Conservation (phyloP, 352 stramenopile species). For the Phytophthora podocarpi region DNA sequence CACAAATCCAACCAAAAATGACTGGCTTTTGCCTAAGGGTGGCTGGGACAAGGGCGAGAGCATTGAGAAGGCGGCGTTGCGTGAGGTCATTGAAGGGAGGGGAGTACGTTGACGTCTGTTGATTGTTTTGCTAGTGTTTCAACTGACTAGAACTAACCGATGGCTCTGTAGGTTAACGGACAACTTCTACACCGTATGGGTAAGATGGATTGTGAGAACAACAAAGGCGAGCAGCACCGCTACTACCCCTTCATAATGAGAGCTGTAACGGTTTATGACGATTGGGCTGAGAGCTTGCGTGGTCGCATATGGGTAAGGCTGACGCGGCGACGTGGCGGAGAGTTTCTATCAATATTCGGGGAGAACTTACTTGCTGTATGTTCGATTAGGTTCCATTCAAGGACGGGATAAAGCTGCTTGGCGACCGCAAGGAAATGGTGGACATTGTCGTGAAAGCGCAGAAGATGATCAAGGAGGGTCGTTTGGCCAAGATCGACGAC, state of each 20-base stretch:
- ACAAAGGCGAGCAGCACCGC: neutral
- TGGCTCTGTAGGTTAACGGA: constrained; percentile 3
- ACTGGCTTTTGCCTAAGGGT: constrained; percentile 24
- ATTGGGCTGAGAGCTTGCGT: constrained; percentile 23
- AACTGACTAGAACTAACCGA: no score
- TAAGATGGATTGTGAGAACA: no score
- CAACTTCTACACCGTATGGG: neutral
- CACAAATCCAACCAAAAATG: constrained; percentile 14
- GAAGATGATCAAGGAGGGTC: no score
- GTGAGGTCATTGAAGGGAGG: constrained; percentile 27
- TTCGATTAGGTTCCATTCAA: constrained; percentile 10
- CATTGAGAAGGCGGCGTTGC: neutral
- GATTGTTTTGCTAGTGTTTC: no score
- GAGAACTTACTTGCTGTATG: neutral
- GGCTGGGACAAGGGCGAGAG: constrained; percentile 15
- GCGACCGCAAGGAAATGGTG: neutral
- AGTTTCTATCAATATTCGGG: no score
- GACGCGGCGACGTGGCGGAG: neutral
- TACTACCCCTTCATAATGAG: constrained; percentile 15
- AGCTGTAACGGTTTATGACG: neutral
- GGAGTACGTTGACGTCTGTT: constrained; percentile 10
- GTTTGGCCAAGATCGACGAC: no score
- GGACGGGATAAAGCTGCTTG: constrained; percentile 8
- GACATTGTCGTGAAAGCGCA: constrained; percentile 8
- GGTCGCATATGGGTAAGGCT: constrained; percentile 27